These are phyloP conservation scores for Volvox reticuliferus DNA, from an alignment of 139 green algal species.

Conservation along the genomic window DNA sequence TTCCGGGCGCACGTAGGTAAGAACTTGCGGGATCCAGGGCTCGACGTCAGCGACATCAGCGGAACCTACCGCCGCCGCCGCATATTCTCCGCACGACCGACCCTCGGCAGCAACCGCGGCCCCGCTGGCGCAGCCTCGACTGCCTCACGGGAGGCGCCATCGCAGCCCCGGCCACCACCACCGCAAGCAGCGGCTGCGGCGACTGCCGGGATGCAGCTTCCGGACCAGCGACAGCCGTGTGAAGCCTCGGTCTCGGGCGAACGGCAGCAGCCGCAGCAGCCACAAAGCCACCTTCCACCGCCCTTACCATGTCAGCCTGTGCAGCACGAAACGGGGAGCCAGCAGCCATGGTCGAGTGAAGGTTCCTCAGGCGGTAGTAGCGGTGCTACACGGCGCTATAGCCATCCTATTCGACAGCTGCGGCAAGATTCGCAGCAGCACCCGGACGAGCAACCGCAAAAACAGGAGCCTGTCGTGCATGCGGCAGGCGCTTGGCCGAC, in stretches of 20 bases:
- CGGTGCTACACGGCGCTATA: background rate
- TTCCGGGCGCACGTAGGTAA: slow-evolving; percentile 49
- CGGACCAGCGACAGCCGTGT: background rate
- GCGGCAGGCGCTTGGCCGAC: background rate
- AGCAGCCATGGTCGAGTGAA: background rate
- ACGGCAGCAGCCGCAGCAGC: background rate
- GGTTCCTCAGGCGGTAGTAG: background rate
- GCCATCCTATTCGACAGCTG: background rate
- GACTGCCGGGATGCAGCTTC: background rate
- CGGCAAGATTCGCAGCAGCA: background rate
- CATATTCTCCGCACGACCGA: background rate
- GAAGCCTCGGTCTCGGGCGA: background rate
- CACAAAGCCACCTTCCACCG: background rate
- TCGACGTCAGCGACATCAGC: slow-evolving; percentile 40
- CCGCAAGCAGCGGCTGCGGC: background rate
- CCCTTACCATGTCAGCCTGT: background rate
- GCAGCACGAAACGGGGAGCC: background rate
- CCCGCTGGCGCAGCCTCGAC: background rate
- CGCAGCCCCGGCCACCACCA: background rate
- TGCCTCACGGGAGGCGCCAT: background rate
- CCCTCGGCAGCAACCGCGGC: background rate
- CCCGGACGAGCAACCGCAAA: background rate
- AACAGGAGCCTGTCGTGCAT: background rate
- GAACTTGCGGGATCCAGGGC: slow-evolving; percentile 47
- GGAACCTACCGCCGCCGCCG: background rate